These are phyloP conservation scores for Aurinia saxatilis DNA, from an alignment of 345 rosid genomes.

Conservation along the genomic window DNA sequence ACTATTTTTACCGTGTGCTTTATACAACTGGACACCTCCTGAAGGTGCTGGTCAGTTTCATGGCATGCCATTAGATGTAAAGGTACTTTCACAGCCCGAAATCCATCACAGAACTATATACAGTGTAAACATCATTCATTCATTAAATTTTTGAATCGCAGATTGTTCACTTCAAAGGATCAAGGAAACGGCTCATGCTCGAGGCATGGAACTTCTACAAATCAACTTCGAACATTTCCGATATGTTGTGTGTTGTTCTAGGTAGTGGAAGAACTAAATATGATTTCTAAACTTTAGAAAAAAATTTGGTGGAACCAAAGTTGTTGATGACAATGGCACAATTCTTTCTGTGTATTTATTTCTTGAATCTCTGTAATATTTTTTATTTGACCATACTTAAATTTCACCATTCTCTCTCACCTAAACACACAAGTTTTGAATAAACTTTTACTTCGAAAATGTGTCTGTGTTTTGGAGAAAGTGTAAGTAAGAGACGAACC, in stretches of 20 bases:
- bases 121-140: not conserved
- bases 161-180: conserved; percentile 96
- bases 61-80: conserved; percentile 93
- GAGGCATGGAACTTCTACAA: conserved; percentile 83
- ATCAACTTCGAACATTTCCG: conserved; percentile 48
- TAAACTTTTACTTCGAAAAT: too few species aligned
- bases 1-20: conserved; percentile 72
- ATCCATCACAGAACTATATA: not conserved
- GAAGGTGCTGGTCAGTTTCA: conserved; percentile 98
- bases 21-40: conserved; percentile 96
- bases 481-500: too few species aligned
- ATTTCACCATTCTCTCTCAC: too few species aligned
- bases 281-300: conserved; percentile 40
- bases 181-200: conserved; percentile 91
- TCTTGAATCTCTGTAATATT: not conserved
- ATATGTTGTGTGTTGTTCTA: conserved; percentile 77
- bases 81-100: conserved; percentile 38
- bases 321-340: not conserved
- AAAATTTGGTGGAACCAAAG: not conserved
- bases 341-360: not conserved
- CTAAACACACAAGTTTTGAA: too few species aligned
- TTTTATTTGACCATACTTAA: too few species aligned
- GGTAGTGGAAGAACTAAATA: conserved; percentile 90
- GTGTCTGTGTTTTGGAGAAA: too few species aligned
- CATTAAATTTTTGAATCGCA: conserved; percentile 18